phyloP scores from a whole-genome alignment of 108 stramenopile genomes.

The Cylindrotheca closterium region DNA sequence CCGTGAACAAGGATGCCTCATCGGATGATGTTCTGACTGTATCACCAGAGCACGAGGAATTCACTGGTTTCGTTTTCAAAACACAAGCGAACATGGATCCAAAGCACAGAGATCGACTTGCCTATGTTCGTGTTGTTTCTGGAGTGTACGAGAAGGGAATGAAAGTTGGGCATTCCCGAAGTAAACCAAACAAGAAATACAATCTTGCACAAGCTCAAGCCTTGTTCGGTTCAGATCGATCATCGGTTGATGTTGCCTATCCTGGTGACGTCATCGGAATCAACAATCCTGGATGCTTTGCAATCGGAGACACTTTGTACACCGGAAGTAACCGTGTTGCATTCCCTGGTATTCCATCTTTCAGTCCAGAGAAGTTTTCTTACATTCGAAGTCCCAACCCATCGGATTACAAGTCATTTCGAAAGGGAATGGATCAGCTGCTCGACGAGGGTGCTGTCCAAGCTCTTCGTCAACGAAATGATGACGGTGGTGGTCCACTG shows the following conservation, averaged over 20 bases:
- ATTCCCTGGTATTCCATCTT: conserved; percentile 93
- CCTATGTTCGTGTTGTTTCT: conserved; percentile 89
- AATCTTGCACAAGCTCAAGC: conserved; percentile 94
- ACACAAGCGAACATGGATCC: conserved; percentile 97
- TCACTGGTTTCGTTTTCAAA: conserved; percentile 96
- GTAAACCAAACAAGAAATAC: conserved; percentile 81
- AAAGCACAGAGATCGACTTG: conserved; percentile 93
- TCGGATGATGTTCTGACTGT: conserved; percentile 53
- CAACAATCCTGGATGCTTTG: conserved; percentile 93
- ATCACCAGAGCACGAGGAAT: conserved; percentile 79
- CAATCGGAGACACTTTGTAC: conserved; percentile 85
- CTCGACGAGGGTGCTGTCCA: conserved; percentile 95
- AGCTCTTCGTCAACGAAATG: conserved; percentile 87
- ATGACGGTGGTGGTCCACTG: conserved; percentile 90
- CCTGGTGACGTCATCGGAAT: conserved; percentile 97
- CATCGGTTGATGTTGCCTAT: conserved; percentile 86
- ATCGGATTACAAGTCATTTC: conserved; percentile 89
- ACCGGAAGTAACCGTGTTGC: conserved; percentile 71
- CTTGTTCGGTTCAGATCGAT: conserved; percentile 90
- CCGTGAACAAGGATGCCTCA: conserved; percentile 28
- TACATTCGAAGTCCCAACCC: conserved; percentile 92
- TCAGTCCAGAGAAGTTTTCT: conserved; percentile 92
- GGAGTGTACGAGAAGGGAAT: conserved; percentile 93
- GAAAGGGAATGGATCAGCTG: conserved; percentile 90
- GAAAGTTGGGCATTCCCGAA: conserved; percentile 87